Base-by-base conservation (phyloP, 352 stramenopile species). In the Phytophthora palmivora region DNA sequence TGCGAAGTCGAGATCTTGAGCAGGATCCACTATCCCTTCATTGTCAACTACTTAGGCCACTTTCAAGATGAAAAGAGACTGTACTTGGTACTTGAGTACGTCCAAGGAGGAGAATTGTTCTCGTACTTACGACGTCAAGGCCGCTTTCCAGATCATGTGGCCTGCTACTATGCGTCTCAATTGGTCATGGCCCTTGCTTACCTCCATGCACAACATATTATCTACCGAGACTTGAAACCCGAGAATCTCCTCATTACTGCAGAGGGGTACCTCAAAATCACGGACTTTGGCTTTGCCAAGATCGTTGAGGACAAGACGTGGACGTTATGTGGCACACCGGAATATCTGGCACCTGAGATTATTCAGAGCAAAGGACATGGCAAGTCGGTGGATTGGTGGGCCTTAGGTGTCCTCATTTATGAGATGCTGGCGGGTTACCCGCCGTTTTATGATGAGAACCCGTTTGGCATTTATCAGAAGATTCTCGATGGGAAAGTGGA, bases 201-300 rank as follows among this genome's bases (percentile, higher is more conserved):
- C 58, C 63, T 98, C 26, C 92, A 98, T 75, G 77, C 70, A n/a
- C 77, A 96, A 43, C 79, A 97, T 58, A 97, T 98, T 62, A 94
- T 97, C 61, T 98, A 98, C 62, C 78, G 94, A 38, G 92, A 97
- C 47, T 70, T 98, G 18, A 98, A 98, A 72, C 92, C 92, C 9
- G 93, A 98, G 78, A 97, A 98, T 64, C 63, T 98, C 26, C 80
- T 98, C 26, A 97, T 98, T 63, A 96, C 88, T 37, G 65, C 78
- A 6, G 78, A 92, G 21, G 94, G 94, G 7, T 86, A 89, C n/a
- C 84, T 98, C 39, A 97, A 98, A 65, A 87, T 98, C 58, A 92
- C 85, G 1, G 94, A 98, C 53, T 98, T 98, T 72, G 92, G 94
- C 5, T 97, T 98, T 70, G 94, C 94, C 18, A 98, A 98, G 68